Evolutionary conservation across 768 basidiomycete species (phyloP), one percentile per base, ranked within the genome.

Genomic region (Leccinum barrowsii): DNA sequence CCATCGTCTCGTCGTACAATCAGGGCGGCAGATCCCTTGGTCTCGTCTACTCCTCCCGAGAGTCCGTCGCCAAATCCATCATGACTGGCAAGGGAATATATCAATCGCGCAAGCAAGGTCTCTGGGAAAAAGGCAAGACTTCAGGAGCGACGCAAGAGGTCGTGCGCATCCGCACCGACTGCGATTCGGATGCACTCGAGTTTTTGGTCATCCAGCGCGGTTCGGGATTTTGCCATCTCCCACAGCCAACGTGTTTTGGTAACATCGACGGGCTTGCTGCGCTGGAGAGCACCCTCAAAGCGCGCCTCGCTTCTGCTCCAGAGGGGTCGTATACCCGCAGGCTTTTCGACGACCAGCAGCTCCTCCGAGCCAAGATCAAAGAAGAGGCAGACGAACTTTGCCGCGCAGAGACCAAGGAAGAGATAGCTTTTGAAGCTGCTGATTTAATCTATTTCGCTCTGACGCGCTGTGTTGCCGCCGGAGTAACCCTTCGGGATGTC

Each of bases 361-460:
- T 99, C n/a, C 77, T 98, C 48, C 83, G 80, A 49, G 88, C 94
- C 53, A 99, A 99, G 79, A 94, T 99, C 63, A 92, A 90, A 86
- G 97, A 99, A 74, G 97, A 99, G 72, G 97, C 97, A 0, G 92
- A 96, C 65, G 97, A 99, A 73, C 82, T 99, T n/a, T 96, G 94
- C 70, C 80, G 80, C 17, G 92, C 92, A 22, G 77, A 84, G 64
- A 83, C 84, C 2, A 83, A 83, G 67, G 85, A 90, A 50, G 92
- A 98, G 30, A 77, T 97, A 15, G 90, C 94, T 1, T 96, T 95
- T 60, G 97, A 99, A 74, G 92, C 94, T 7, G 96, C 95, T 1
- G 97, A 99, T 75, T 78, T 99, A 22, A 67, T 96, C 44, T 99
- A 98, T 77, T 99, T 99, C 69, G 84, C 89, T 1, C 74, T 99